Percentiles rank a stretch among this genome's conserved stretches.
These are phyloP conservation scores for Calonectria multiphialidica DNA, from an alignment of 2,329 filamentous ascomycete genomes.

Conservation along the genomic window DNA sequence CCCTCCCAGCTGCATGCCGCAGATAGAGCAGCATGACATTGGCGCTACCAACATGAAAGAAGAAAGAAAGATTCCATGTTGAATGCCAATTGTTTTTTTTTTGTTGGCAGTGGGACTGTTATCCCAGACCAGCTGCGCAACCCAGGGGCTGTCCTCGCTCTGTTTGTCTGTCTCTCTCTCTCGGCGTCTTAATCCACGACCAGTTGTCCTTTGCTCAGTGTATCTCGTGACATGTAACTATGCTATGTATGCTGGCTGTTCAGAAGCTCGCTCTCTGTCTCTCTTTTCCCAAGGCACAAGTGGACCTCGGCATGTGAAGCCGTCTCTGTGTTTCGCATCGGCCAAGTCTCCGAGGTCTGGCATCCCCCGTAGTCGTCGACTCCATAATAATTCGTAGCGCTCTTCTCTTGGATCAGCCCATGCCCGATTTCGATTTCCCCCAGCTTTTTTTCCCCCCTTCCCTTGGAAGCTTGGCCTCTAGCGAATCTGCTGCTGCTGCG, in stretches of 20 bases:
- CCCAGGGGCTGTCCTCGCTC: background rate
- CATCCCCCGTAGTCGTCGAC: background rate
- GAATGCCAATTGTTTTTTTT: background rate
- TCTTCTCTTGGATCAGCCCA: background rate
- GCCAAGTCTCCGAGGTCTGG: constrained; percentile 39
- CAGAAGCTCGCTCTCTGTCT: background rate
- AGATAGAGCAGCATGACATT: background rate
- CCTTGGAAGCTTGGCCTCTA: background rate
- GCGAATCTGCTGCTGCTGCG: background rate
- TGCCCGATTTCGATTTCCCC: constrained; percentile 5
- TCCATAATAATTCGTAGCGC: constrained; percentile 1
- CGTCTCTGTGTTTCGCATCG: constrained; percentile 28
- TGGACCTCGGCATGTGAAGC: constrained; percentile 48
- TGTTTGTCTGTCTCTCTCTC: background rate
- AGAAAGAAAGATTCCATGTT: constrained; percentile 1
- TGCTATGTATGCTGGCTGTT: background rate
- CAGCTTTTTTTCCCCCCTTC: background rate
- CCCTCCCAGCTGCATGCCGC: constrained; percentile 5
- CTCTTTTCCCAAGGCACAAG: background rate
- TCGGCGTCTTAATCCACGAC: background rate
- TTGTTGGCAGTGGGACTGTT: background rate
- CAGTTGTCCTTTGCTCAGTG: background rate
- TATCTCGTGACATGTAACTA: background rate
- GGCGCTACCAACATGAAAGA: background rate
- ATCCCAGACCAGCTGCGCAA: background rate